Evolutionary conservation across 2,329 filamentous ascomycete species (phyloP).

Genomic region (Microdochium trichocladiopsis): DNA sequence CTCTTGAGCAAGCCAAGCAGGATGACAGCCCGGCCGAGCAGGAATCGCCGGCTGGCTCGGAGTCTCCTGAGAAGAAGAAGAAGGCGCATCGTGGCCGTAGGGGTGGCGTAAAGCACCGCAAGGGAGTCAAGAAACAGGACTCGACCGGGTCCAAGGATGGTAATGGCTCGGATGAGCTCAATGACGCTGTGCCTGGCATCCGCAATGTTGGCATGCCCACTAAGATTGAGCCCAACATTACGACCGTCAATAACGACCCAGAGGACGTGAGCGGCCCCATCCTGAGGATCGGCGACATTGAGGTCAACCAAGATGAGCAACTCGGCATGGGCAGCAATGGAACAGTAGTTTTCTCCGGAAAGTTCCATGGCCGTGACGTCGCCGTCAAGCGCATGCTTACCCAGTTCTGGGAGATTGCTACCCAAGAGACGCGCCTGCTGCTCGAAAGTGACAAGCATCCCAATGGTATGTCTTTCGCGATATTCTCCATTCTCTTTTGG

Average conservation of each 20-base stretch:
- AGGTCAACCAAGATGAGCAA: conserved; percentile 56
- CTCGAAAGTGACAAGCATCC: conserved; percentile 92
- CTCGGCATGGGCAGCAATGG: conserved; percentile 84
- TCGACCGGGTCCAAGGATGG: conserved; percentile 42
- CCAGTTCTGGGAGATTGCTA: conserved; percentile 92
- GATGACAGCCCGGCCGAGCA: conserved; percentile 12
- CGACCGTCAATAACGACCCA: conserved; percentile 49
- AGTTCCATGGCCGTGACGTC: conserved; percentile 86
- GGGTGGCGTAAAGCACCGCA: conserved; percentile 62
- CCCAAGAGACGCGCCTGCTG: conserved; percentile 84
- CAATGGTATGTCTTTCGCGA: conserved; percentile 49
- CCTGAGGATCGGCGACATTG: conserved; percentile 55
- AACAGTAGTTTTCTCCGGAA: conserved; percentile 93
- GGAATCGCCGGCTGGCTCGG: conserved; percentile 12
- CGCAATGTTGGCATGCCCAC: conserved; percentile 48
- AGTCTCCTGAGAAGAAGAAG: conserved; percentile 45
- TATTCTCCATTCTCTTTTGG: background rate
- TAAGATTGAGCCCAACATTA: conserved; percentile 54
- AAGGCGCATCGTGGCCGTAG: conserved; percentile 65
- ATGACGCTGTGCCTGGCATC: conserved; percentile 52
- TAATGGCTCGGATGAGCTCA: conserved; percentile 23
- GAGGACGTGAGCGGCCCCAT: conserved; percentile 52
- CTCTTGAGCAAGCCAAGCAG: background rate
- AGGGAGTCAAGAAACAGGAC: conserved; percentile 47
- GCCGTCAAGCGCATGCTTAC: conserved; percentile 96